Conservation (phyloP, 192 early-diverging fungal species). For the Obelidium mucronatum region DNA sequence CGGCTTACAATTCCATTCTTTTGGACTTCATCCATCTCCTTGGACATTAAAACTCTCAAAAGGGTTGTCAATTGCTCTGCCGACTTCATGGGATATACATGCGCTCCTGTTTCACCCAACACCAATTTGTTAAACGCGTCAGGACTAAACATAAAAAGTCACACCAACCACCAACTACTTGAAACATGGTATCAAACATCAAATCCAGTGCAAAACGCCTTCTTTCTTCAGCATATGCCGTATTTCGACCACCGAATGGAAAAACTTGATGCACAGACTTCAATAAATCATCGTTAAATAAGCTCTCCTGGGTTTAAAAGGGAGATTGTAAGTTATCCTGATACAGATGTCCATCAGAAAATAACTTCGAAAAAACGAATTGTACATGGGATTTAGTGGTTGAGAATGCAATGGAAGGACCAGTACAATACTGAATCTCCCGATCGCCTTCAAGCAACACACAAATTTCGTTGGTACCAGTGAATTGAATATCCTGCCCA, state of each 20-base stretch:
- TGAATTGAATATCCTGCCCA: not conserved
- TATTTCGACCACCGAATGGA: too few relatives aligned
- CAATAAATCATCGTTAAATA: too few relatives aligned
- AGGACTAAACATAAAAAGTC: not conserved
- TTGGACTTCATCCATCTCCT: not conserved
- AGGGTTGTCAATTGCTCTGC: not conserved
- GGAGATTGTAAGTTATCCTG: too few relatives aligned
- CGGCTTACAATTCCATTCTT: conserved; percentile 1
- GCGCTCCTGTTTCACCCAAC: not conserved
- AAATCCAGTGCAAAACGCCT: not conserved
- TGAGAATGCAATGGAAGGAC: not conserved
- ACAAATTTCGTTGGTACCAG: not conserved
- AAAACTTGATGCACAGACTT: too few relatives aligned
- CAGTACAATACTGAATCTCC: not conserved
- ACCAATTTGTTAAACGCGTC: not conserved
- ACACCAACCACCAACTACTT: not conserved
- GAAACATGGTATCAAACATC: not conserved
- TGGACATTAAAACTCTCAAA: not conserved
- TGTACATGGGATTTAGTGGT: too few relatives aligned
- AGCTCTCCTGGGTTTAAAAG: too few relatives aligned
- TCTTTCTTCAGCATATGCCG: not conserved
- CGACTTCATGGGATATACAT: not conserved
- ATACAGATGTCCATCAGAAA: too few relatives aligned
- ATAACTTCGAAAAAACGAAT: too few relatives aligned
- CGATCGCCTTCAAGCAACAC: not conserved